Conservation (phyloP, 805 yeast species). For the Lipomyces starkeyi region DNA sequence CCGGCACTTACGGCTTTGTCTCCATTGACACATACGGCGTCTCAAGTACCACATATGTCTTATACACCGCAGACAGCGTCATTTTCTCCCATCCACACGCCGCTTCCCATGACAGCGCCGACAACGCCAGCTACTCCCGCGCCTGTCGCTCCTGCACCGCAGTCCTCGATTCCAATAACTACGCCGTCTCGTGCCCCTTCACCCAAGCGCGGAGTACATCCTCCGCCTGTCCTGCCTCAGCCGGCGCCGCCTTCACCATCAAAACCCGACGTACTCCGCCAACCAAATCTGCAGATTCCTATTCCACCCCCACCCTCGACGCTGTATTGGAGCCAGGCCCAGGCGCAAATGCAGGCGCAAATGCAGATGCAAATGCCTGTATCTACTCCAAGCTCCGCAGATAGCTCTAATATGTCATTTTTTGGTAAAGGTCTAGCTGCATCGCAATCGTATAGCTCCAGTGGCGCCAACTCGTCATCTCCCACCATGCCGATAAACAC, state of each 20-base stretch:
- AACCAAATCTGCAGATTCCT: constrained; percentile 33
- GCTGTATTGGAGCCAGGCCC: constrained; percentile 21
- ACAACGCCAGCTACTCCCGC: neutral
- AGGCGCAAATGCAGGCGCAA: constrained; percentile 6
- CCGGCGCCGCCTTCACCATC: constrained; percentile 19
- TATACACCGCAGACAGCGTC: constrained; percentile 5
- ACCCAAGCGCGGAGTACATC: constrained; percentile 19
- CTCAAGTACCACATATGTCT: constrained; percentile 9
- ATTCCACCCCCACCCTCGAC: constrained; percentile 32
- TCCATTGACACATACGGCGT: constrained; percentile 9
- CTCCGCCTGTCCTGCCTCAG: constrained; percentile 7
- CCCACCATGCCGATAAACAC: neutral
- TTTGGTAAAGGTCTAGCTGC: constrained; percentile 5
- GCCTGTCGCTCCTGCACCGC: neutral
- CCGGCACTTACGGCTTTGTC: constrained; percentile 14
- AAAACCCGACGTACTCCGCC: constrained; percentile 11
- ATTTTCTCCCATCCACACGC: neutral
- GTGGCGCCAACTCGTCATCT: neutral
- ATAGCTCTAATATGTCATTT: neutral
- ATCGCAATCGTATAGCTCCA: neutral
- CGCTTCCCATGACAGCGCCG: constrained; percentile 10
- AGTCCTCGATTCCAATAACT: constrained; percentile 1
- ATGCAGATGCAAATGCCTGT: constrained; percentile 13
- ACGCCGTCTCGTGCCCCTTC: constrained; percentile 20
- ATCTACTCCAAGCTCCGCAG: neutral